phyloP scores from a whole-genome alignment of 495 filamentous ascomycete species.

The Wilcoxina mikolae region DNA sequence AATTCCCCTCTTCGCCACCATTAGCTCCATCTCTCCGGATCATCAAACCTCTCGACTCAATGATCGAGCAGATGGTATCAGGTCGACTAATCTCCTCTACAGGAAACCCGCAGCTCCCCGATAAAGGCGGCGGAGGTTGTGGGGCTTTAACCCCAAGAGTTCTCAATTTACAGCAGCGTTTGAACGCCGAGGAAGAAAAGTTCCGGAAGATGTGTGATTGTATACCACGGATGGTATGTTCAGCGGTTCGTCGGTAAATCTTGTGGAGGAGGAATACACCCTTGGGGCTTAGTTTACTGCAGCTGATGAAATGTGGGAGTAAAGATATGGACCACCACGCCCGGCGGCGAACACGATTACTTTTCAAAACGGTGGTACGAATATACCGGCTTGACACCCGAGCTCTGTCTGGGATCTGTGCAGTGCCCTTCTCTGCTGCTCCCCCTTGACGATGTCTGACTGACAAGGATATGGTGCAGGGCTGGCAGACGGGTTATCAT shows the following conservation, averaged over 20 bases:
- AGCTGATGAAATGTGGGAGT: neutral
- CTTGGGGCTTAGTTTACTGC: too few relatives aligned
- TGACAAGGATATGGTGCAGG: conserved; percentile 16
- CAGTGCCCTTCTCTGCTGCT: neutral
- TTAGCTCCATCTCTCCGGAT: neutral
- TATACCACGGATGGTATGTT: conserved; percentile 48
- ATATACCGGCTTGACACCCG: conserved; percentile 48
- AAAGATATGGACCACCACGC: conserved; percentile 45
- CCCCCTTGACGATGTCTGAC: neutral
- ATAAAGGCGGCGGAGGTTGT: conserved; percentile 42
- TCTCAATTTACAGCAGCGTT: conserved; percentile 48
- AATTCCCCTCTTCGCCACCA: neutral
- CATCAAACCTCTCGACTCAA: conserved; percentile 28
- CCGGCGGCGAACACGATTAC: conserved; percentile 48
- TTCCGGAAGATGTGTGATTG: conserved; percentile 56
- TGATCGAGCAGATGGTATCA: conserved; percentile 31
- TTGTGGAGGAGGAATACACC: too few relatives aligned
- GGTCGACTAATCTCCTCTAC: too few relatives aligned
- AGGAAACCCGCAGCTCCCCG: too few relatives aligned
- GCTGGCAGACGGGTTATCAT: conserved; percentile 35
- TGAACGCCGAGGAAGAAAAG: conserved; percentile 44
- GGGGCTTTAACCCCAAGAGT: conserved; percentile 45
- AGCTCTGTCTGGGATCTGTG: conserved; percentile 35
- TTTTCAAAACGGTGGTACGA: conserved; percentile 55
- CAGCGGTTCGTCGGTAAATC: neutral